A percentile compares a stretch with the other conserved stretches of the same genome.
phyloP scores from a whole-genome alignment of 78 protist genomes.

The Fonticula alba region DNA sequence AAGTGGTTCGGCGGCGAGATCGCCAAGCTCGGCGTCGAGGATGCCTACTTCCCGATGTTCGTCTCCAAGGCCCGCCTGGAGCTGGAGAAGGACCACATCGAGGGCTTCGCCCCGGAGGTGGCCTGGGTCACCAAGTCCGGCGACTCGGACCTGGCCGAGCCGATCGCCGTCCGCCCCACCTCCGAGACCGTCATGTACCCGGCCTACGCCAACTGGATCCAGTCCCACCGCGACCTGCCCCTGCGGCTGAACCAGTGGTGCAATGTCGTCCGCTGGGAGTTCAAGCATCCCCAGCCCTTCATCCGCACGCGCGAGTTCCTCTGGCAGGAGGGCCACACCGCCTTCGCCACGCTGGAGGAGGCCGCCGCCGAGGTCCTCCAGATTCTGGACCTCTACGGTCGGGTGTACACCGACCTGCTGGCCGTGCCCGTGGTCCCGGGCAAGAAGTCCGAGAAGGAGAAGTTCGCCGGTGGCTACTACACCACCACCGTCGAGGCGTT shows the following conservation, averaged over 20 bases:
- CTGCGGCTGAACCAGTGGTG: constrained; percentile 78
- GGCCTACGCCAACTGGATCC: constrained; percentile 72
- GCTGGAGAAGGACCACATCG: constrained; percentile 69
- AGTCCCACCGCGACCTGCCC: constrained; percentile 90
- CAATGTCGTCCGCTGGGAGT: constrained; percentile 98
- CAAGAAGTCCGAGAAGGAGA: constrained; percentile 71
- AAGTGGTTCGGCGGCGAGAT: constrained; percentile 33
- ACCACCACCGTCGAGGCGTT: constrained; percentile 87
- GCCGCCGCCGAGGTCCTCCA: constrained; percentile 68
- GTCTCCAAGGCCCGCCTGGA: constrained; percentile 48
- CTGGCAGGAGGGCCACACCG: constrained; percentile 99
- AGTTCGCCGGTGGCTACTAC: constrained; percentile 83
- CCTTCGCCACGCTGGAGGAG: constrained; percentile 52
- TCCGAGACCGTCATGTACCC: constrained; percentile 94
- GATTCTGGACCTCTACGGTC: constrained; percentile 65
- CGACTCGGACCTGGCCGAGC: constrained; percentile 52
- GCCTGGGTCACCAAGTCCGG: constrained; percentile 95
- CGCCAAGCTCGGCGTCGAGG: constrained; percentile 61
- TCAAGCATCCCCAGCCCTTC: constrained; percentile 91
- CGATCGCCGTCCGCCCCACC: constrained; percentile 94
- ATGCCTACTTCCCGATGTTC: constrained; percentile 88
- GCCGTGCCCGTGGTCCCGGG: constrained; percentile 78
- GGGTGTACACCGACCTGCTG: constrained; percentile 63
- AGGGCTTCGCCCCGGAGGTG: constrained; percentile 74
- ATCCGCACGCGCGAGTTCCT: constrained; percentile 89